Base-by-base conservation (phyloP, 2,329 filamentous ascomycete genomes). In the Fusarium sp. region DNA sequence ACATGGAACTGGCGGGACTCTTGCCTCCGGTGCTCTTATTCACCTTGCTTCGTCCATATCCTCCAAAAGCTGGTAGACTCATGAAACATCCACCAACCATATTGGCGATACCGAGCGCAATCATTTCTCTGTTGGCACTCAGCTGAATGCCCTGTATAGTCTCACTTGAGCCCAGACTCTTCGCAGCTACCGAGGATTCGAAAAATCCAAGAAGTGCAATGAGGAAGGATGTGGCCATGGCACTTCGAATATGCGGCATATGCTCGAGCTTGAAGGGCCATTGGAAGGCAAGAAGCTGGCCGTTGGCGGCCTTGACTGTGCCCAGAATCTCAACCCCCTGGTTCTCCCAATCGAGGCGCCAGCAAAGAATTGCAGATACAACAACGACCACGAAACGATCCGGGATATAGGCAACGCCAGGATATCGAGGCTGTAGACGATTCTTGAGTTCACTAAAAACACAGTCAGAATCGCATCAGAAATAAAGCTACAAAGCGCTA, bases 191-290 rank as follows among this genome's bases (percentile, higher is more conserved):
- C 0, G 95, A 98, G 6, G 94, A 98, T 82, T 99, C 96, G 78
- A 99, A 99, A 83, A 99, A 99, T n/a, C 96, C 96, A 0, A 99
- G 90, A 30, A 99, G 87, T 2, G 95, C 94, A 73, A 99, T 98
- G 61, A 98, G 87, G 79, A 99, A 98, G 0, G 94, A 93, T 0
- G 96, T 98, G 58, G 94, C 92, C 88, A 98, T 93, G 42, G 94
- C 93, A 71, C 94, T 93, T 28, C 93, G 92, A 61, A 97, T 93
- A 80, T 98, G 93, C 30, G 90, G 88, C 86, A 98, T 91, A 76
- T 97, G 90, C 10, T 90, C 87, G 5, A 90, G 84, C 73, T 91
- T 90, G 78, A 98, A 96, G 0, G 96, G 96, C 88, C 95, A 98
- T 70, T 93, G 91, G 75, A 98, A 95, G 6, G 90, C 87, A 79